Evolutionary conservation across 2,329 filamentous ascomycete species (phyloP).

Genomic region (Hymenoscyphus salicellus): DNA sequence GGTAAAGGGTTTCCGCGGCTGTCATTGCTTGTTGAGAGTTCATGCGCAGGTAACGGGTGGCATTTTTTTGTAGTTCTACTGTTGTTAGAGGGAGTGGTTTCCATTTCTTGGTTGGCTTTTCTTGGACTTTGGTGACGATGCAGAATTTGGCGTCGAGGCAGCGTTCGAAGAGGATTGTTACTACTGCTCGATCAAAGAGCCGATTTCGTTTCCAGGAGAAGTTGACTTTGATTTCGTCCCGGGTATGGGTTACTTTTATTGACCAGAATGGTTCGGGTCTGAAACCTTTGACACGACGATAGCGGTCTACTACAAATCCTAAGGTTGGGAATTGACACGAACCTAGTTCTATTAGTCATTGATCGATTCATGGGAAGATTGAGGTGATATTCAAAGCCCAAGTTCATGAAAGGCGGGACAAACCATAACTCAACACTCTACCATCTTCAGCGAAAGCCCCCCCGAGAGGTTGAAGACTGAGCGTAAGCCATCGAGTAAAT

Average conservation of each 20-base stretch:
- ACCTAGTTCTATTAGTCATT: constrained; percentile 38
- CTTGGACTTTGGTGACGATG: constrained; percentile 78
- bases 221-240: constrained; percentile 73
- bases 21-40: constrained; percentile 88
- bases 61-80: constrained; percentile 94
- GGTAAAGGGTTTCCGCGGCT: constrained; percentile 82
- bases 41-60: constrained; percentile 84
- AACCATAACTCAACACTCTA: constrained; percentile 75
- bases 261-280: constrained; percentile 89
- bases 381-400: too few species aligned
- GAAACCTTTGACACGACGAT: constrained; percentile 91
- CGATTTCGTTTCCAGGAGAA: constrained; percentile 81
- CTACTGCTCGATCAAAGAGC: constrained; percentile 82
- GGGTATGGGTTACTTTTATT: constrained; percentile 78
- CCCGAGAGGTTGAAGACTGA: constrained; percentile 70
- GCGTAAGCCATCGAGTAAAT: constrained; percentile 85
- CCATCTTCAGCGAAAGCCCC: constrained; percentile 55
- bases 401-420: constrained; percentile 23
- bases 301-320: constrained; percentile 94
- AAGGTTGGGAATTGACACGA: constrained; percentile 97
- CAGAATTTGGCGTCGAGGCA: constrained; percentile 75
- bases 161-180: constrained; percentile 78
- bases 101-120: constrained; percentile 91
- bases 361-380: not conserved
- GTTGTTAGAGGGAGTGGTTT: constrained; percentile 91